A percentile compares a stretch with the other conserved stretches of the same genome.
Evolutionary conservation across 805 yeast species (phyloP).

Genomic region (Saccharomycopsis fodiens): DNA sequence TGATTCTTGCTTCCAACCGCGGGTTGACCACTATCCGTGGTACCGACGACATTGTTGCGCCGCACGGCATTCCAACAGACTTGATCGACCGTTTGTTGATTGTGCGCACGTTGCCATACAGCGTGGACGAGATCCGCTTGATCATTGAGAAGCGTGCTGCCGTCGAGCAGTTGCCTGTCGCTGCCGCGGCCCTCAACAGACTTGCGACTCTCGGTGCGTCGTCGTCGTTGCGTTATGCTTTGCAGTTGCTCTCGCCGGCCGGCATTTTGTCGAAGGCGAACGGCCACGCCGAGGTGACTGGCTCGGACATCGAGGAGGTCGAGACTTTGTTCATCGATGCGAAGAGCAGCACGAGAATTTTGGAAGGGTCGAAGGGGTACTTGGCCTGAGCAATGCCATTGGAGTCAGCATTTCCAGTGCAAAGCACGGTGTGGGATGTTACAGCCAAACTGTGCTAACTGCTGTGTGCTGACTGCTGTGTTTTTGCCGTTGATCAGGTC

Average conservation of each 20-base stretch:
- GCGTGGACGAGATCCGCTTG: conserved; percentile 68
- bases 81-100: conserved; percentile 85
- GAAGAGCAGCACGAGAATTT: conserved; percentile 38
- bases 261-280: conserved; percentile 71
- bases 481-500: too few relatives aligned
- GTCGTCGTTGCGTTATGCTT: conserved; percentile 83
- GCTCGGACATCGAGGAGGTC: conserved; percentile 77
- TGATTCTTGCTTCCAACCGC: conserved; percentile 91
- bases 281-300: conserved; percentile 60
- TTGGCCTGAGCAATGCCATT: neutral
- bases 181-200: conserved; percentile 61
- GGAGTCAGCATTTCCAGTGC: too few relatives aligned
- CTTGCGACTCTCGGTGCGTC: conserved; percentile 67
- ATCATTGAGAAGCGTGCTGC: conserved; percentile 78
- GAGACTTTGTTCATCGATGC: conserved; percentile 80
- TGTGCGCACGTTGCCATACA: conserved; percentile 87
- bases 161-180: conserved; percentile 64
- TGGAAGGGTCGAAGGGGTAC: conserved; percentile 11
- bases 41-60: conserved; percentile 62
- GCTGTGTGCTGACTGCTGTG: too few relatives aligned
- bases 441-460: too few relatives aligned
- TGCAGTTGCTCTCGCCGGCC: conserved; percentile 87
- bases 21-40: conserved; percentile 92
- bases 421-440: too few relatives aligned
- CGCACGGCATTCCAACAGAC: conserved; percentile 97